phyloP scores from a whole-genome alignment of 768 basidiomycete species.

The Chalciporus piperatus region DNA sequence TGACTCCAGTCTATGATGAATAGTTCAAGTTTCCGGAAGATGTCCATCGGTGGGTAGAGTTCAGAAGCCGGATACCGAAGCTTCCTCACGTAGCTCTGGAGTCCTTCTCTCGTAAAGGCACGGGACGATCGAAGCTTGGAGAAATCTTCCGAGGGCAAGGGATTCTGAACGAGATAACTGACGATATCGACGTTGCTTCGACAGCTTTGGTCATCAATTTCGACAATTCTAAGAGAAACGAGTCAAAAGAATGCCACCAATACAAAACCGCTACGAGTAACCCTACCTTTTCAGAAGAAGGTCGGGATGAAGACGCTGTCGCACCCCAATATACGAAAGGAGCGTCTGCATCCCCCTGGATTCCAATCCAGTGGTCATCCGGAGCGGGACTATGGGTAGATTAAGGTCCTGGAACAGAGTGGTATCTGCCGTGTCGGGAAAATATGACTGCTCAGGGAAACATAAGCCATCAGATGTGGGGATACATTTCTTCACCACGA shows the following conservation, averaged over 20 bases:
- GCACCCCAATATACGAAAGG: constrained; percentile 68
- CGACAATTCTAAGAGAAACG: no score
- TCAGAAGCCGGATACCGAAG: constrained; percentile 59
- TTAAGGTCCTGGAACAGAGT: constrained; percentile 66
- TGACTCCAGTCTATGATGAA: constrained; percentile 85
- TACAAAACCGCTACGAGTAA: no score
- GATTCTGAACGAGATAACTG: constrained; percentile 76
- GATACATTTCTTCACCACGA: constrained; percentile 43
- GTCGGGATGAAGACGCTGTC: constrained; percentile 88
- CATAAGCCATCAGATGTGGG: constrained; percentile 59
- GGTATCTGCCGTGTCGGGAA: constrained; percentile 68
- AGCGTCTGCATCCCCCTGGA: constrained; percentile 65
- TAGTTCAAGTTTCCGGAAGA: constrained; percentile 65
- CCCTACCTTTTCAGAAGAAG: constrained; percentile 76
- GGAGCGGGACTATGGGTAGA: constrained; percentile 60
- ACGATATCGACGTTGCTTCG: constrained; percentile 82
- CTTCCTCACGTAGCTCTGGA: constrained; percentile 20
- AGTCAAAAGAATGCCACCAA: no score
- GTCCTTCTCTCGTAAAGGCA: constrained; percentile 64
- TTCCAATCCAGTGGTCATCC: constrained; percentile 45
- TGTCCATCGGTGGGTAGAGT: constrained; percentile 78
- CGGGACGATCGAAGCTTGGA: constrained; percentile 53
- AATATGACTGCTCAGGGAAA: constrained; percentile 69
- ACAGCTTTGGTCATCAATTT: constrained; percentile 41
- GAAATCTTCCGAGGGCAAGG: constrained; percentile 52